A percentile compares a stretch with the other conserved stretches of the same genome.
phyloP scores from a whole-genome alignment of 2,329 filamentous ascomycete genomes.

The Golovinomyces cichoracearum region DNA sequence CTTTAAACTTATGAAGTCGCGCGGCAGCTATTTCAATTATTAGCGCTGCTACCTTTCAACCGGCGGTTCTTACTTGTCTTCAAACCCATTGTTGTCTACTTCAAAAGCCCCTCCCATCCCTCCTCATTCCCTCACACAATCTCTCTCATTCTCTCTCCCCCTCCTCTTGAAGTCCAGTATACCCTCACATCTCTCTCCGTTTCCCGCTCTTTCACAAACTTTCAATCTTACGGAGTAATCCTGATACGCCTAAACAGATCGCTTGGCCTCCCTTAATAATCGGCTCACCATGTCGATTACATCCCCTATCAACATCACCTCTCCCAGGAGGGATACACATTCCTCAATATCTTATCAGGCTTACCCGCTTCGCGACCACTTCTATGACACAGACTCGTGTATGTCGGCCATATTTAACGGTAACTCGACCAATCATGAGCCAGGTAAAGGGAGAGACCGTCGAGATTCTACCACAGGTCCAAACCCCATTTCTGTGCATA shows the following conservation, averaged over 20 bases:
- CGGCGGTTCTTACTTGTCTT: no score
- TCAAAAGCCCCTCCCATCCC: no score
- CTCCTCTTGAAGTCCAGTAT: no score
- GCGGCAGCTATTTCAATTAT: no score
- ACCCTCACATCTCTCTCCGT: neutral
- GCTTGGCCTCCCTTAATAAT: no score
- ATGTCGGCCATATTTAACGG: constrained; percentile 29
- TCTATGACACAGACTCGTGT: constrained; percentile 11
- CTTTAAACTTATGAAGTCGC: neutral
- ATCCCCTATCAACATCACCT: constrained; percentile 16
- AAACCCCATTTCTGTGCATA: constrained; percentile 38
- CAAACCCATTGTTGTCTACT: no score
- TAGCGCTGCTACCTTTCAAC: no score
- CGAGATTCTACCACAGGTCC: constrained; percentile 35
- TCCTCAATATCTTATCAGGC: constrained; percentile 18
- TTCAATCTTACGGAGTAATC: neutral
- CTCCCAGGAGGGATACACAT: constrained; percentile 13
- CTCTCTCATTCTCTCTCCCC: neutral
- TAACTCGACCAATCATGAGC: constrained; percentile 28
- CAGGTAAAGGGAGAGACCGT: constrained; percentile 30
- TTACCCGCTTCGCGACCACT: constrained; percentile 8
- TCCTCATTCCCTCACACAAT: neutral
- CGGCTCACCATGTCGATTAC: constrained; percentile 13
- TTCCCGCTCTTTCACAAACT: neutral
- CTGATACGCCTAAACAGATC: neutral